Evolutionary conservation across 1,139 yeast genomes (phyloP), one percentile per base, ranked within the genome.

Genomic region (Geotrichum cucujoidarum): DNA sequence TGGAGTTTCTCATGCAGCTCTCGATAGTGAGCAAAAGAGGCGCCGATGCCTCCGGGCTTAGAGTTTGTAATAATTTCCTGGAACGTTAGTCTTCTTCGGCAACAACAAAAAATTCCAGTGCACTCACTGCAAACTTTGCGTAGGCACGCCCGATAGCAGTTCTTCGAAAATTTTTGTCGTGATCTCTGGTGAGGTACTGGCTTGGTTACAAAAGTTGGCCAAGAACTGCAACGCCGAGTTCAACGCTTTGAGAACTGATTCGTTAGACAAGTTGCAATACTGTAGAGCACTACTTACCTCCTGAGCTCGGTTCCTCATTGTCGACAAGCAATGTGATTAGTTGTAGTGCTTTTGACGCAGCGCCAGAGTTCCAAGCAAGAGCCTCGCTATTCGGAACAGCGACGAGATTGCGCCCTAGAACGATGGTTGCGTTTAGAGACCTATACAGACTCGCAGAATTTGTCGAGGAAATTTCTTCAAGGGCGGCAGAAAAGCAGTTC

Each of bases 361-460:
- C 48, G 2, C 50, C 47, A 3, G 48, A 43, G 10, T 46, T 46
- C 54, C 54, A 54, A 1, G 59, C 60, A 6, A 48, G 20, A 6
- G 18, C 10, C 1, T 54, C 57, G 2, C 54, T 55, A n/a, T 51
- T 47, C 11, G 51, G 40, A 11, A 54, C 51, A 24, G 57, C 50
- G 3, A 52, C 61, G 2, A 58, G 50, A 31, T 56, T 58, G 40
- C 64, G 40, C 5, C 55, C 54, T 8, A 60, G 48, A 29, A 60
- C 49, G 1, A 55, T 45, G 10, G 55, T 30, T 7, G 61, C 63
- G 40, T 57, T 59, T 11, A 57, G 45, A 8, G 43, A 35, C 2
- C 52, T 44, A 14, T 40, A 39, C 31, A 49, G 43, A 21, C 39
- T 39, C 16, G 14, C 17, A 22, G 49, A 27, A 31, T 29, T 37